Conservation (phyloP, 1,284 basidiomycete genomes). For the Cutaneotrichosporon sp. region DNA sequence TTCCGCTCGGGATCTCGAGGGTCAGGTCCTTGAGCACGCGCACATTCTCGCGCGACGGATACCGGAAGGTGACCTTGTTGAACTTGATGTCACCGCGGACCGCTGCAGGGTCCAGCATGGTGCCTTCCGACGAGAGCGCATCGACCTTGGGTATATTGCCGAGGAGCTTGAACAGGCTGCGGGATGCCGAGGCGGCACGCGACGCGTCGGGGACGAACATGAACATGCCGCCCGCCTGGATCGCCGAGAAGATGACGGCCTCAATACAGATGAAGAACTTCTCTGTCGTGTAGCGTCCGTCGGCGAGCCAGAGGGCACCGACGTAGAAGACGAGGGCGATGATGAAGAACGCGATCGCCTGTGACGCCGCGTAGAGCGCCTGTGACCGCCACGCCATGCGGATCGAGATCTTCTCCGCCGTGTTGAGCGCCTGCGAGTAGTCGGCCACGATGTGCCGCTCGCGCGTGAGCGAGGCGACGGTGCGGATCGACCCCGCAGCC, state of each 20-base stretch:
- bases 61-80: conserved; percentile 88
- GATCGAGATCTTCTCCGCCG: conserved; percentile 66
- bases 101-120: conserved; percentile 57
- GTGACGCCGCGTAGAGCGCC: conserved; percentile 74
- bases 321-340: conserved; percentile 69
- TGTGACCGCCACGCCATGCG: conserved; percentile 70
- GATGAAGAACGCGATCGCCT: conserved; percentile 75
- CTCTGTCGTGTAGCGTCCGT: conserved; percentile 61
- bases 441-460: conserved; percentile 73
- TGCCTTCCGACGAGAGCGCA: conserved; percentile 72
- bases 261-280: conserved; percentile 84
- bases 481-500: conserved; percentile 86
- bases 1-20: conserved; percentile 82
- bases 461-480: conserved; percentile 83
- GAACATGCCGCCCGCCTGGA: conserved; percentile 65
- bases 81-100: conserved; percentile 72
- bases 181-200: conserved; percentile 76
- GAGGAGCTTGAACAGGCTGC: conserved; percentile 73
- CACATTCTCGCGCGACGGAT: conserved; percentile 85
- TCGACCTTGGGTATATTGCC: conserved; percentile 78
- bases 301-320: conserved; percentile 57
- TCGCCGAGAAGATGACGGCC: conserved; percentile 52
- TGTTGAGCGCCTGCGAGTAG: conserved; percentile 73
- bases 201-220: conserved; percentile 91
- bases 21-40: conserved; percentile 79